These are phyloP conservation scores for Apiospora sp. DNA, from an alignment of 2,329 filamentous ascomycete species.

Conservation along the genomic window DNA sequence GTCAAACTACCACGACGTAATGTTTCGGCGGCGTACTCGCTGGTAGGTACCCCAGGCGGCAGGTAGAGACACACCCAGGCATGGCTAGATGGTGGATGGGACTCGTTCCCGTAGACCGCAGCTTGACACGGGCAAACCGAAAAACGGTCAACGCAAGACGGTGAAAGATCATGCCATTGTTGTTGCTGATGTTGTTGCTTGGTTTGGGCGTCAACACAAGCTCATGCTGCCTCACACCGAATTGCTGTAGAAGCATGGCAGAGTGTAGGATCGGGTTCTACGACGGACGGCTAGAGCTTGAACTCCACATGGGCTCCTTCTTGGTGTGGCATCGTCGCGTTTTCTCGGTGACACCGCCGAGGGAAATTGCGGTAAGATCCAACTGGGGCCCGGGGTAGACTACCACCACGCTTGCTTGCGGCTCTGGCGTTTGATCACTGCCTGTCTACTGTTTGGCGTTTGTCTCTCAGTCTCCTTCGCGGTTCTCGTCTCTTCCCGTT, in stretches of 20 bases:
- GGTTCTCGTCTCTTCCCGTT: conserved; percentile 7
- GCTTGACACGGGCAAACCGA: background rate
- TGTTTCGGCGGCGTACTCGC: background rate
- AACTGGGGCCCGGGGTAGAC: conserved; percentile 1
- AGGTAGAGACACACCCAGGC: background rate
- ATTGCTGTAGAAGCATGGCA: background rate
- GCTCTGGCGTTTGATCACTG: background rate
- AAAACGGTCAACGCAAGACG: conserved; percentile 9
- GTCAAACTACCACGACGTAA: conserved; percentile 8
- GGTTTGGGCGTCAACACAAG: conserved; percentile 1
- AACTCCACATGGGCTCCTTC: conserved; percentile 7
- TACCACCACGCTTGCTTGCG: conserved; percentile 4
- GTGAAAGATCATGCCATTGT: background rate
- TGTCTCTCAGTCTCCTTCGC: background rate
- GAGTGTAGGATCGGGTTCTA: conserved; percentile 17
- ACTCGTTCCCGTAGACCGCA: background rate
- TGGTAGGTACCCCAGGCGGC: background rate
- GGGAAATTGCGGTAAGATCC: conserved; percentile 21
- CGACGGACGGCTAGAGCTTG: background rate
- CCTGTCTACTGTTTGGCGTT: too few relatives aligned
- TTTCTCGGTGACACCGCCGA: conserved; percentile 20
- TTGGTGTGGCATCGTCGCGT: conserved; percentile 12
- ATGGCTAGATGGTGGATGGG: background rate
- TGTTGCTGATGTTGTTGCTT: background rate
- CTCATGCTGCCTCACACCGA: conserved; percentile 14